These are phyloP conservation scores for Pseudoscleropodium purum DNA, from an alignment of 225 moss, liverwort and hornwort genomes.

Conservation along the genomic window DNA sequence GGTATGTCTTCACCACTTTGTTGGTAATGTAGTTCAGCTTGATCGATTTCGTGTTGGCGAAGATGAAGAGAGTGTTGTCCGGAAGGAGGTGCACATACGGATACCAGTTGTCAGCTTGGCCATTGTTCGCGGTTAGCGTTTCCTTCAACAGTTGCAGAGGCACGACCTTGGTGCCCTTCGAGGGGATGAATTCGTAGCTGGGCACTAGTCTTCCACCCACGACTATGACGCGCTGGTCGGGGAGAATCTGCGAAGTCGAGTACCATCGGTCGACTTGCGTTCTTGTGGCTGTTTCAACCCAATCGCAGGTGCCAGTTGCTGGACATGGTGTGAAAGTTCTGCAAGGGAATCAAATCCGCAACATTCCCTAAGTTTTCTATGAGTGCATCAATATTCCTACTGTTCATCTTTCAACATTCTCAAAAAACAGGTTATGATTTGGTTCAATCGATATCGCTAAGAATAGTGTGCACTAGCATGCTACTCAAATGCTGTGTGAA, in stretches of 20 bases:
- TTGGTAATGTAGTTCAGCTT: constrained; percentile 8
- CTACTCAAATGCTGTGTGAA: not conserved
- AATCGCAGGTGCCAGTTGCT: constrained; percentile 11
- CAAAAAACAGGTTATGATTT: not conserved
- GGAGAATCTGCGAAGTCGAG: constrained; percentile 8
- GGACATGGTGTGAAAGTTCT: constrained; percentile 19
- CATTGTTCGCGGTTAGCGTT: not conserved
- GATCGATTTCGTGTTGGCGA: constrained; percentile 23
- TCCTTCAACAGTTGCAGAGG: not conserved
- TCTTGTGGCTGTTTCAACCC: constrained; percentile 17
- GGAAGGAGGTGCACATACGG: constrained; percentile 19
- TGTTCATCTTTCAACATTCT: not conserved
- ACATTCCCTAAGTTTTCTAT: not conserved
- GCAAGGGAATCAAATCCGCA: not conserved
- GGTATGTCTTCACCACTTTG: not conserved
- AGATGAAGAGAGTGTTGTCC: constrained; percentile 12
- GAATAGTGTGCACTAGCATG: not conserved
- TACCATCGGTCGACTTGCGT: constrained; percentile 14
- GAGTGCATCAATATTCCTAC: not conserved
- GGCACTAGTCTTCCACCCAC: constrained; percentile 2
- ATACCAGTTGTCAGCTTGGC: constrained; percentile 21
- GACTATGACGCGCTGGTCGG: constrained; percentile 8
- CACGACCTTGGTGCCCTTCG: not conserved
- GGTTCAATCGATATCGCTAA: not conserved
- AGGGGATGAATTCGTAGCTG: constrained; percentile 20